phyloP scores from a whole-genome alignment of 345 rosid genomes.

The Iberis pinnata region DNA sequence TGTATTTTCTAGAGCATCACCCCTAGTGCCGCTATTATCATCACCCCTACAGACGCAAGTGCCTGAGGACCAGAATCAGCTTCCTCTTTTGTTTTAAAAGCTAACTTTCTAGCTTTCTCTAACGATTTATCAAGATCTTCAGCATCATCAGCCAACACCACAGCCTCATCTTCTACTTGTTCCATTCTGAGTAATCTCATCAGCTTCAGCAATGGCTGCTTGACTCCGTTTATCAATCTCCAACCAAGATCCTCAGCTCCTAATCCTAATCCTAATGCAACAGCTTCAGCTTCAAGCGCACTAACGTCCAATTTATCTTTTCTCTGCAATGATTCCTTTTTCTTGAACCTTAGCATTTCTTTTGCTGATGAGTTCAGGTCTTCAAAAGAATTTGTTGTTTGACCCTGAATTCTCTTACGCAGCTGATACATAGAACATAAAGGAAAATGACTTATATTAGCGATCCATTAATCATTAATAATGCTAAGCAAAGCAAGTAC shows the following conservation, averaged over 20 bases:
- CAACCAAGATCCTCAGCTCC: constrained; percentile 90
- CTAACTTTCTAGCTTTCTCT: constrained; percentile 74
- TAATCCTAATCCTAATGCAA: constrained; percentile 70
- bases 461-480: constrained; percentile 9
- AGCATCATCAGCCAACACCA: constrained; percentile 62
- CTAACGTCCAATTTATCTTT: constrained; percentile 83
- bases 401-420: constrained; percentile 74
- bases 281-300: constrained; percentile 88
- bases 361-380: constrained; percentile 64
- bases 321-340: constrained; percentile 72
- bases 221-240: constrained; percentile 71
- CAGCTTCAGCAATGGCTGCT: constrained; percentile 74
- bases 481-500: constrained; percentile 33
- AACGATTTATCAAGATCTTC: constrained; percentile 79
- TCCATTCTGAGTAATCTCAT: constrained; percentile 60
- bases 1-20: constrained; percentile 66
- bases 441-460: constrained; percentile 3
- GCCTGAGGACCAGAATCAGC: constrained; percentile 61
- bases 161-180: constrained; percentile 57
- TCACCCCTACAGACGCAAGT: constrained; percentile 62
- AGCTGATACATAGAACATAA: constrained; percentile 45
- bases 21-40: constrained; percentile 37
- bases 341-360: constrained; percentile 83
- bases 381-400: constrained; percentile 44
- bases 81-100: constrained; percentile 64